Evolutionary conservation across 1,284 basidiomycete genomes (phyloP).

Genomic region (Leccinum discolor): DNA sequence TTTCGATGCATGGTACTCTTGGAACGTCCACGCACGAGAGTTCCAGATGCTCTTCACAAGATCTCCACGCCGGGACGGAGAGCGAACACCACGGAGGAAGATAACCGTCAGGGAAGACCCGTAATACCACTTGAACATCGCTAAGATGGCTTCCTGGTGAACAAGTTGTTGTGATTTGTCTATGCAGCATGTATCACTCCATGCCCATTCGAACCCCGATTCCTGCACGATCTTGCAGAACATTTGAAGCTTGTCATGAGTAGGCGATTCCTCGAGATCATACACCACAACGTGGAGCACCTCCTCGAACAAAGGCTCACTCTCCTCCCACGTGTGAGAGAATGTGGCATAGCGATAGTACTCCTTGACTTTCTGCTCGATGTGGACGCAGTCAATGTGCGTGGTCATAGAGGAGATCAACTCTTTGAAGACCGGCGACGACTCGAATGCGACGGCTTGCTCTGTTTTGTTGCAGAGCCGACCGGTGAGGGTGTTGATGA

Average conservation of each 20-base stretch:
- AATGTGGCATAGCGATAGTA: too few species aligned
- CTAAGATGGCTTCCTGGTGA: not conserved
- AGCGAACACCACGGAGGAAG: not conserved
- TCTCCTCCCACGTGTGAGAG: too few species aligned
- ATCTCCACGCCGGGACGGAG: not conserved
- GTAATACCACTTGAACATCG: not conserved
- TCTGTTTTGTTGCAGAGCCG: not conserved
- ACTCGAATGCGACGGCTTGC: not conserved
- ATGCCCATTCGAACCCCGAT: not conserved
- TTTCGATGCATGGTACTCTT: too few species aligned
- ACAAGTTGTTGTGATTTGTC: not conserved
- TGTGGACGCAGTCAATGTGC: too few species aligned
- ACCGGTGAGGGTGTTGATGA: not conserved
- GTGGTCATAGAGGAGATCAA: not conserved
- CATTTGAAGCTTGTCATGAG: not conserved
- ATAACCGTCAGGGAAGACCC: not conserved
- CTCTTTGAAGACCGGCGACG: not conserved
- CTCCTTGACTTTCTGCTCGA: too few species aligned
- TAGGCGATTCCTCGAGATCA: not conserved
- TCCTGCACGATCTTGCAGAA: not conserved
- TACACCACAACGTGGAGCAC: not conserved
- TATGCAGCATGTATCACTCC: not conserved
- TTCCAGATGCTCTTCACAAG: not conserved
- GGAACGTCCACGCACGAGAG: not conserved
- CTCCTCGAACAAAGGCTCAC: not conserved